Evolutionary conservation across 306 rosid species (phyloP).

Genomic region (Quercus suber): DNA sequence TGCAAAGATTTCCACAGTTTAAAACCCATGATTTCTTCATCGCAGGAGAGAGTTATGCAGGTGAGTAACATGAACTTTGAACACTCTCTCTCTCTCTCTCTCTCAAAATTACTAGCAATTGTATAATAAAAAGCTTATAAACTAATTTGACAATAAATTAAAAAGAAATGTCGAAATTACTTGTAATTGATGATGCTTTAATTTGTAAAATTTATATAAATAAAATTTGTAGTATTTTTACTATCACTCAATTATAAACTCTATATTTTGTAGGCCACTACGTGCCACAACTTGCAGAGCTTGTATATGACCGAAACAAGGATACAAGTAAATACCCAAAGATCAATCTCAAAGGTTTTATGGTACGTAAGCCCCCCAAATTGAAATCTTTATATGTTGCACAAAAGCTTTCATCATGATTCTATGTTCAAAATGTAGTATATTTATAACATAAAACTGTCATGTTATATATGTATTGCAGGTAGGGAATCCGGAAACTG

Average conservation of each 20-base stretch:
- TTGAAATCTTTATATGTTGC: neutral
- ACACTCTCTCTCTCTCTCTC: neutral
- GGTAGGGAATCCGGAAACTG: slow-evolving; percentile 58
- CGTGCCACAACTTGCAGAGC: slow-evolving; percentile 56
- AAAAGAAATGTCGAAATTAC: too few species aligned
- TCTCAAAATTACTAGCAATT: neutral
- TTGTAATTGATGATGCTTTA: too few species aligned
- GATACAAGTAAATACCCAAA: slow-evolving; percentile 28
- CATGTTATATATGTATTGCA: slow-evolving; percentile 1
- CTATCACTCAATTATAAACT: too few species aligned
- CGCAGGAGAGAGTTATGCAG: slow-evolving; percentile 62
- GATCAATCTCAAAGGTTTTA: slow-evolving; percentile 55
- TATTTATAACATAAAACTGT: too few species aligned
- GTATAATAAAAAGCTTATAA: too few species aligned
- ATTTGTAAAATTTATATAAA: too few species aligned
- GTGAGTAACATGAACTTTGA: slow-evolving; percentile 22
- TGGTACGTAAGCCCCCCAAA: slow-evolving; percentile 38
- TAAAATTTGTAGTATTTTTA: too few species aligned
- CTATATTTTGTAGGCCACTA: slow-evolving; percentile 43
- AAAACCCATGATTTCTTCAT: slow-evolving; percentile 46
- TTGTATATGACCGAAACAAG: slow-evolving; percentile 47
- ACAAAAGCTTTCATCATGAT: neutral
- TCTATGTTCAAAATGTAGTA: too few species aligned
- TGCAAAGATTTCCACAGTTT: slow-evolving; percentile 48
- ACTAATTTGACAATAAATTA: too few species aligned